Evolutionary conservation across 305 asterid genomes (phyloP).

Genomic region (Fraxinus floribunda): DNA sequence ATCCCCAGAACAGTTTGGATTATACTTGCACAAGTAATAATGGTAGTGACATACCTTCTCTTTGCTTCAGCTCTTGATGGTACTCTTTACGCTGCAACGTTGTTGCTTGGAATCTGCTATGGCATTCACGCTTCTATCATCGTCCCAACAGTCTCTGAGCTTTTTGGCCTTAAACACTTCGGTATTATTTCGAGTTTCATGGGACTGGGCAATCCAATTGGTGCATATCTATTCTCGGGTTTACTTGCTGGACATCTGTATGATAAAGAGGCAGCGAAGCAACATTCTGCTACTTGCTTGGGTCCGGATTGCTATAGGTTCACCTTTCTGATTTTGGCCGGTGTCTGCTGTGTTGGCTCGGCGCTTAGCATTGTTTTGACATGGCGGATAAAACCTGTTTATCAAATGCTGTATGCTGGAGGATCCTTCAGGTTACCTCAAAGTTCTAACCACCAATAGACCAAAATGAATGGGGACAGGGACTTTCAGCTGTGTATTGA

Average conservation of each 20-base stretch:
- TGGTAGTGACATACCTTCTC: slow-evolving; percentile 57
- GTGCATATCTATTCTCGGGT: slow-evolving; percentile 66
- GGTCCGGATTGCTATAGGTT: slow-evolving; percentile 65
- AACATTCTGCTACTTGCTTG: slow-evolving; percentile 49
- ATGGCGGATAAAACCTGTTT: slow-evolving; percentile 57
- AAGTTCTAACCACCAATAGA: slow-evolving; percentile 26
- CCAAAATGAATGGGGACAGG: neutral
- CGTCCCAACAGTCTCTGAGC: slow-evolving; percentile 71
- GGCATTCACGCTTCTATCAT: slow-evolving; percentile 60
- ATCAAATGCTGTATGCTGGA: slow-evolving; percentile 66
- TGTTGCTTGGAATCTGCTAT: slow-evolving; percentile 65
- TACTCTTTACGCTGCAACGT: slow-evolving; percentile 50
- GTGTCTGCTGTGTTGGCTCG: slow-evolving; percentile 49
- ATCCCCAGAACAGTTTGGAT: slow-evolving; percentile 67
- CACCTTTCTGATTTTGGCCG: slow-evolving; percentile 60
- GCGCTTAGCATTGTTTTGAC: slow-evolving; percentile 54
- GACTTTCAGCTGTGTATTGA: neutral
- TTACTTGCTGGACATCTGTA: slow-evolving; percentile 65
- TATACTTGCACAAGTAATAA: slow-evolving; percentile 52
- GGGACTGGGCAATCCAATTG: slow-evolving; percentile 65
- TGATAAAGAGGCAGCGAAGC: slow-evolving; percentile 65
- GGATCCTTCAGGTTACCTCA: slow-evolving; percentile 63
- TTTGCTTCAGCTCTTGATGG: slow-evolving; percentile 51
- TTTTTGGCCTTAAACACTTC: slow-evolving; percentile 66
- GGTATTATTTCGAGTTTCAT: slow-evolving; percentile 64